phyloP scores from a whole-genome alignment of 495 filamentous ascomycete genomes.

The Sphaerosporella brunnea region DNA sequence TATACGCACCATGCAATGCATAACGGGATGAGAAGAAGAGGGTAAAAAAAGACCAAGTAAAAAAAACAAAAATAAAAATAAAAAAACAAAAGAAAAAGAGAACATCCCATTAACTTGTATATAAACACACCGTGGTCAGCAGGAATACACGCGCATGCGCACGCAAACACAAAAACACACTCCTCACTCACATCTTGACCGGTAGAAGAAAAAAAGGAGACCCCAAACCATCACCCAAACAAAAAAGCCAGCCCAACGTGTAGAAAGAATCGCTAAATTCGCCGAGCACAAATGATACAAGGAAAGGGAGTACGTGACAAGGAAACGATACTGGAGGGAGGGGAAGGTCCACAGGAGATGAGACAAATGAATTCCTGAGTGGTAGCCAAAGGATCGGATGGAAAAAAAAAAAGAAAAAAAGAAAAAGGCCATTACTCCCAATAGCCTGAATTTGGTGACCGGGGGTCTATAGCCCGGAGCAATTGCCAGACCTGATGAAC shows the following conservation, averaged over 20 bases:
- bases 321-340: not conserved
- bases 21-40: no score
- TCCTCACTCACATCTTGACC: no score
- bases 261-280: constrained; percentile 12
- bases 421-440: not conserved
- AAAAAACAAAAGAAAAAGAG: not conserved
- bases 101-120: not conserved
- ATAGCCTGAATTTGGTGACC: no score
- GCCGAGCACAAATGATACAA: constrained; percentile 17
- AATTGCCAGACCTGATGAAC: not conserved
- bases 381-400: not conserved
- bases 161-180: no score
- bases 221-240: not conserved
- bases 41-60: no score
- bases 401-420: not conserved
- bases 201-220: no score
- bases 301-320: constrained; percentile 7
- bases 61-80: no score
- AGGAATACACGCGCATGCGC: no score
- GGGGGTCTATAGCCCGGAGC: no score
- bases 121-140: no score
- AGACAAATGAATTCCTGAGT: not conserved
- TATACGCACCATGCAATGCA: no score
- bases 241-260: constrained; percentile 1
- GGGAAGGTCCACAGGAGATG: not conserved